Base-by-base conservation (phyloP, 2,329 filamentous ascomycete genomes). In the Hirsutella rhossiliensis region DNA sequence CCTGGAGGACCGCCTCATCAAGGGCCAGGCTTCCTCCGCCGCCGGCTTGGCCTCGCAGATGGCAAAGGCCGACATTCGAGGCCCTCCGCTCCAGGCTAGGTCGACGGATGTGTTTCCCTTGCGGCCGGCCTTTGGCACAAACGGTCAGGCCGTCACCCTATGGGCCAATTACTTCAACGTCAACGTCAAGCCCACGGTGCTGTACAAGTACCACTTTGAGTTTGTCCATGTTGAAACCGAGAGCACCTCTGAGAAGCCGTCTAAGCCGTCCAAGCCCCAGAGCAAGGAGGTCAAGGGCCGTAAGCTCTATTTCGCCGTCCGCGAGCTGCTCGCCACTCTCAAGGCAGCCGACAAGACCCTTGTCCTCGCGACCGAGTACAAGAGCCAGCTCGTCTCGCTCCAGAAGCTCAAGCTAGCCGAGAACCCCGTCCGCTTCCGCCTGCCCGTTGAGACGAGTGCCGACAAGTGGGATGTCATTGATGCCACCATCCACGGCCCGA, bases 131-230 rank as follows among this genome's bases (percentile, higher is more conserved):
- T 78, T 68, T 48, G 73, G 73, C 18, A 63, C 54, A 3, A 50
- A 50, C 5, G 75, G 75, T 4, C 56, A 40, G 2, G 38, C 54
- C 0, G 65, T 74, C 3, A 51, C 60, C 2, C 59, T 78, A 0
- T 77, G 72, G 71, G 62, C 73, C 5, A 78, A 79, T 54, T 78
- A 73, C 50, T 77, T 75, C 50, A 58, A 58, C 1, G 45, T 78
- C 40, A 52, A 61, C 7, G 49, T 71, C 8, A 62, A 63, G 36
- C 52, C 58, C 0, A 52, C 60, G 2, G 46, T 50, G 0, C 46
- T 75, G 5, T 68, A 63, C 53, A 69, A 65, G 45, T 78, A 78
- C 53, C 62, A 60, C 3, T 47, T 77, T 11, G 56, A 63, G 2
- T 63, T 68, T 11, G 51, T 47, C 1, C 55, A 62, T 30, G 37